Conservation (phyloP, 768 basidiomycete genomes). For the Pulveroboletus frians region DNA sequence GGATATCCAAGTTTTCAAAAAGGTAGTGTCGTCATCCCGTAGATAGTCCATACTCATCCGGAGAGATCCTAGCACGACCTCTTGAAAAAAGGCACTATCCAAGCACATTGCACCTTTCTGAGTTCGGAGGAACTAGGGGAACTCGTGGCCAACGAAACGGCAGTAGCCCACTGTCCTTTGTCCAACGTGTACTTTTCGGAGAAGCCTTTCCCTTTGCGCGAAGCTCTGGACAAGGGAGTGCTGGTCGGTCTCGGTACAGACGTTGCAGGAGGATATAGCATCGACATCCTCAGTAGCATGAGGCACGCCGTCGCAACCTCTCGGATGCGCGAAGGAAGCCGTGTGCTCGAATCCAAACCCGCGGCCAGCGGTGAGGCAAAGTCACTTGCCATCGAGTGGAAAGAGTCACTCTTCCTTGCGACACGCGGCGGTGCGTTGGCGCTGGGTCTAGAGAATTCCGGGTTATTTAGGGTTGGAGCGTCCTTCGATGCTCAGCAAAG, state of each 20-base stretch:
- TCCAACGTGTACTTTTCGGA: conserved; percentile 87
- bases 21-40: conserved; percentile 34
- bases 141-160: conserved; percentile 46
- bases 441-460: conserved; percentile 51
- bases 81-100: conserved; percentile 60
- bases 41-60: conserved; percentile 4
- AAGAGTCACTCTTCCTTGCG: conserved; percentile 73
- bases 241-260: conserved; percentile 81
- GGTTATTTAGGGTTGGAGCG: conserved; percentile 53
- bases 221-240: conserved; percentile 60
- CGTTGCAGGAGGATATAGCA: conserved; percentile 79
- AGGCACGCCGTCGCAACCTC: conserved; percentile 70
- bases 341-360: conserved; percentile 23
- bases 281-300: conserved; percentile 78
- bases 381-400: conserved; percentile 66
- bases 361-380: not conserved
- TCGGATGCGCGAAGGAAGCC: conserved; percentile 57
- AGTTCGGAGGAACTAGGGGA: conserved; percentile 43
- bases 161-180: conserved; percentile 83
- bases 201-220: conserved; percentile 60
- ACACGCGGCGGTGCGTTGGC: conserved; percentile 75
- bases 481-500: conserved; percentile 75
- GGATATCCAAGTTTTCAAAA: conserved; percentile 74
- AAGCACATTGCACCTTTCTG: conserved; percentile 89
- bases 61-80: conserved; percentile 44